Percentiles rank a stretch among this genome's conserved stretches.
Evolutionary conservation across 441 rosid species (phyloP).

Genomic region (Arabidopsis hybrid): DNA sequence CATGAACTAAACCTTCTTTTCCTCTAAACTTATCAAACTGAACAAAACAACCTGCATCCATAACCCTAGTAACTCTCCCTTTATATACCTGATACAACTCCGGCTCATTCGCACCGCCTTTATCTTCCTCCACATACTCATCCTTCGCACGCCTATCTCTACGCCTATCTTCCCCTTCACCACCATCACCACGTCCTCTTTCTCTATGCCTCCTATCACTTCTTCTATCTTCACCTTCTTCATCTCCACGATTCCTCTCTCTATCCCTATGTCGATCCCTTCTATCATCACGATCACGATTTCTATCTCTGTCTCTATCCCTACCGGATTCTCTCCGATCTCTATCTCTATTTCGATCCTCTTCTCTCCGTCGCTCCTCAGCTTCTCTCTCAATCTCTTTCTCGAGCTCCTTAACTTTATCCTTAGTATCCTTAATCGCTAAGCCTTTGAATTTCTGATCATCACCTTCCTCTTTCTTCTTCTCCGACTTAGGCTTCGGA

Average conservation of each 20-base stretch:
- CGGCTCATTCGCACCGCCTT: constrained; percentile 55
- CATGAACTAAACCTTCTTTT: constrained; percentile 84
- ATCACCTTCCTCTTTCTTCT: constrained; percentile 35
- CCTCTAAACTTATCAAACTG: constrained; percentile 72
- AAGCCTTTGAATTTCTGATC: constrained; percentile 59
- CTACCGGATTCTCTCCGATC: constrained; percentile 48
- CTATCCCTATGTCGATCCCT: constrained; percentile 44
- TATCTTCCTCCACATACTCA: constrained; percentile 31
- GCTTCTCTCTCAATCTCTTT: constrained; percentile 65
- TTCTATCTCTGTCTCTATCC: constrained; percentile 35
- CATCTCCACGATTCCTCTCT: constrained; percentile 39
- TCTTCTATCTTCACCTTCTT: constrained; percentile 47
- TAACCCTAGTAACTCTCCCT: constrained; percentile 80
- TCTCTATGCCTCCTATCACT: constrained; percentile 44
- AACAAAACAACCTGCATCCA: constrained; percentile 83
- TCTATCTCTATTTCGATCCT: constrained; percentile 44
- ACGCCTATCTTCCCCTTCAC: constrained; percentile 46
- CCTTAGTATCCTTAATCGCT: constrained; percentile 67
- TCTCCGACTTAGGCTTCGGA: constrained; percentile 51
- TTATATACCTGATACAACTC: constrained; percentile 77
- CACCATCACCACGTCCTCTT: constrained; percentile 28
- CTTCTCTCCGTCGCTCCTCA: constrained; percentile 44
- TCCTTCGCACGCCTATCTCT: constrained; percentile 48
- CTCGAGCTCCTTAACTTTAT: constrained; percentile 76
- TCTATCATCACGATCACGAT: constrained; percentile 31